These are phyloP conservation scores for Tylopilus orsonianus DNA, from an alignment of 1,284 basidiomycete species.

Conservation along the genomic window DNA sequence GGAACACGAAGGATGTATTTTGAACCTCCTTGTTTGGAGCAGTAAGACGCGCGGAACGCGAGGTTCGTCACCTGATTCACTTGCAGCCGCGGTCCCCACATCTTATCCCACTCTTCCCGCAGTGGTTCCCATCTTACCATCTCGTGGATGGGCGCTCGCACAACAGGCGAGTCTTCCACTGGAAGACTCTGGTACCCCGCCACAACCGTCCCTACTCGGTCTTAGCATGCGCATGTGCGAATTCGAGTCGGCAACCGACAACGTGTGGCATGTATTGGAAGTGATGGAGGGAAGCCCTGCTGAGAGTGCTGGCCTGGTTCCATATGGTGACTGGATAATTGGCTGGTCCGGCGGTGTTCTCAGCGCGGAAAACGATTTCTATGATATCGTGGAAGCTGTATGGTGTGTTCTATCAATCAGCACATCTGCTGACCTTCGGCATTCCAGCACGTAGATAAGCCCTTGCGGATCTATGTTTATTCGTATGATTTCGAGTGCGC, in stretches of 20 bases:
- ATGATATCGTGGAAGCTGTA: conserved; percentile 92
- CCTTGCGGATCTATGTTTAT: conserved; percentile 92
- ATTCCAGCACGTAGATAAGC: conserved; percentile 85
- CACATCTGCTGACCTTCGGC: conserved; percentile 14
- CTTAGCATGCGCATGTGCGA: conserved; percentile 90
- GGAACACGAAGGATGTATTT: conserved; percentile 75
- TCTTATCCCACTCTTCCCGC: conserved; percentile 12
- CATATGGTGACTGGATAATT: conserved; percentile 86
- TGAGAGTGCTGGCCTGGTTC: conserved; percentile 84
- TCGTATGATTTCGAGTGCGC: conserved; percentile 96
- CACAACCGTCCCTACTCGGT: conserved; percentile 82
- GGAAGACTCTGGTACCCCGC: conserved; percentile 39
- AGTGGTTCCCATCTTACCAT: conserved; percentile 87
- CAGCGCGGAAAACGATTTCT: conserved; percentile 93
- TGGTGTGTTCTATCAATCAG: conserved; percentile 29
- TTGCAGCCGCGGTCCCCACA: background rate
- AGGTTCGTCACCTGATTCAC: conserved; percentile 51
- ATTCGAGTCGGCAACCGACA: conserved; percentile 84
- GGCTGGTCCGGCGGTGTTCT: conserved; percentile 96
- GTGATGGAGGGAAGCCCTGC: conserved; percentile 95
- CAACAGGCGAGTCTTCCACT: conserved; percentile 37
- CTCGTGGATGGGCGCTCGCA: conserved; percentile 75
- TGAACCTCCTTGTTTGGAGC: conserved; percentile 88
- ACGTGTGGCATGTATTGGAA: conserved; percentile 98
- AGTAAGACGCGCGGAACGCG: conserved; percentile 83